phyloP scores from a whole-genome alignment of 2,329 filamentous ascomycete species.

The Talaromyces sp. region DNA sequence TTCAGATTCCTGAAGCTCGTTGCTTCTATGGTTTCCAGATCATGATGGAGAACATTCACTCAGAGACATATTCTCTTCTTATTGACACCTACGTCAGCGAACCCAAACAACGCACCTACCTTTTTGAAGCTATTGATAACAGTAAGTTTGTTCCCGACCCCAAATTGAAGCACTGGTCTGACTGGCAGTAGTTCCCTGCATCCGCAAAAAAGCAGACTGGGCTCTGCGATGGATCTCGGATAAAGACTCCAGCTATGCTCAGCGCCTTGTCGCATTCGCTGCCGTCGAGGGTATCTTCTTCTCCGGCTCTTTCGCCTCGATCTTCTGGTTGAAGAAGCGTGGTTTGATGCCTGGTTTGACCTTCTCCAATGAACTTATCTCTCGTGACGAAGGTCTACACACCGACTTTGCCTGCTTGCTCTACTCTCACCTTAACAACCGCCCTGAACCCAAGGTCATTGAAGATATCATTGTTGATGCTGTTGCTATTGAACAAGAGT shows the following conservation, averaged over 20 bases:
- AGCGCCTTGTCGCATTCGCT: conserved; percentile 92
- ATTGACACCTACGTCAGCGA: conserved; percentile 99
- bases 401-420: conserved; percentile 97
- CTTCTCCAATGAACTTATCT: conserved; percentile 99
- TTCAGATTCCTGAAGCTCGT: conserved; percentile 94
- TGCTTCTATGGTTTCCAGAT: conserved; percentile 99
- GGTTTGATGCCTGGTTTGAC: conserved; percentile 97
- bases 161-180: conserved; percentile 20
- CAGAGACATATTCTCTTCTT: conserved; percentile 96
- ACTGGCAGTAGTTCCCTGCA: conserved; percentile 71
- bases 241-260: conserved; percentile 87
- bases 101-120: conserved; percentile 83
- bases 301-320: conserved; percentile 94
- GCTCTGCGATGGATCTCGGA: conserved; percentile 92
- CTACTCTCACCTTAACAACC: conserved; percentile 94
- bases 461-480: conserved; percentile 89
- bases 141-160: conserved; percentile 53
- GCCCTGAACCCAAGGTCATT: conserved; percentile 75
- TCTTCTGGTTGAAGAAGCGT: conserved; percentile 99
- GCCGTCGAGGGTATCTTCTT: conserved; percentile 99
- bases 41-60: conserved; percentile 99
- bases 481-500: conserved; percentile 93
- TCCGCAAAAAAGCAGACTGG: conserved; percentile 98
- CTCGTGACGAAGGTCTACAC: conserved; percentile 97
- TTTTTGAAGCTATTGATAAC: conserved; percentile 98